Percentiles rank a stretch among this genome's conserved stretches.
phyloP scores from a whole-genome alignment of 768 basidiomycete species.

The Panaeolus papilionaceus region DNA sequence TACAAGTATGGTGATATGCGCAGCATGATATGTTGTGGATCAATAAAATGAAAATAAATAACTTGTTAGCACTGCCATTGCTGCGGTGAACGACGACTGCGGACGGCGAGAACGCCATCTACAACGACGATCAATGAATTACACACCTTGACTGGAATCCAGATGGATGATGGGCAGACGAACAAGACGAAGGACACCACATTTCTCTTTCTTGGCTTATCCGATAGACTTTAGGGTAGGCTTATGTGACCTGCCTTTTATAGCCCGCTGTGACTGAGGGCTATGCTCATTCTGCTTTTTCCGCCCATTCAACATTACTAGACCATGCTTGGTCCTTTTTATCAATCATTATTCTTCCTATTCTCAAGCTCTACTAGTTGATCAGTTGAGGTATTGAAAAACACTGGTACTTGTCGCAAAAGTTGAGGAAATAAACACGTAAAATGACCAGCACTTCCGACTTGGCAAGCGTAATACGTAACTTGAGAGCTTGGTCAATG shows the following conservation, averaged over 20 bases:
- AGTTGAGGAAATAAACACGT: neutral
- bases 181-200: slow-evolving; percentile 13
- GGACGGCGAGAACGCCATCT: slow-evolving; percentile 1
- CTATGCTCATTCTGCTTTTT: slow-evolving; percentile 1
- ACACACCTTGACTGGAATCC: slow-evolving; percentile 13
- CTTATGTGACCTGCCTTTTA: slow-evolving; percentile 12
- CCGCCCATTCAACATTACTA: neutral
- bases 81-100: slow-evolving; percentile 6
- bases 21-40: neutral
- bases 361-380: neutral
- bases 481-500: neutral
- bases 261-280: slow-evolving; percentile 9
- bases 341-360: neutral
- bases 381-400: neutral
- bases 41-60: neutral
- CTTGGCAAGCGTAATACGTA: neutral
- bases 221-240: slow-evolving; percentile 12
- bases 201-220: slow-evolving; percentile 12
- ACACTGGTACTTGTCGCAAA: neutral
- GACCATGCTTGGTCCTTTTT: neutral
- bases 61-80: neutral
- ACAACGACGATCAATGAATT: slow-evolving; percentile 7
- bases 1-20: neutral
- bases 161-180: slow-evolving; percentile 14
- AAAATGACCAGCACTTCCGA: neutral